Evolutionary conservation across 2,329 filamentous ascomycete genomes (phyloP), one percentile per base, ranked within the genome.

Genomic region (Penicillium sp.): DNA sequence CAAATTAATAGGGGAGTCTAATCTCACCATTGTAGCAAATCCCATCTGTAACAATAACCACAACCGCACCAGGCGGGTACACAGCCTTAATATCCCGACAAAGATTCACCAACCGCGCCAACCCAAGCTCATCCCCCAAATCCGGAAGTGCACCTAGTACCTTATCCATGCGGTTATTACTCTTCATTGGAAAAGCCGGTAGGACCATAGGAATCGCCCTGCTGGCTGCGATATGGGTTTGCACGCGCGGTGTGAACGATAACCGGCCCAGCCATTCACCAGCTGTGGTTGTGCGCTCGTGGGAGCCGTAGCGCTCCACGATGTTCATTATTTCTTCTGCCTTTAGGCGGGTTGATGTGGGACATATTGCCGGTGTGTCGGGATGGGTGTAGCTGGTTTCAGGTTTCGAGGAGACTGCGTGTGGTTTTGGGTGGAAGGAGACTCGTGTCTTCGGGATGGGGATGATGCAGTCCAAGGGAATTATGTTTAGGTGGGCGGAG

Each of bases 161-260:
- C 22, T 56, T 56, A 14, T 52, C 42, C 53, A 52, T 56, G 14
- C 53, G 53, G 6, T 56, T 56, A 16, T 46, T 56, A n/a, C 53
- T 56, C 16, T 56, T 56, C 53, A 56, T 56, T 11, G 53, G 53
- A 31, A 56, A 56, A 22, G 53, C 53, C 42, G 53, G 53, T 11
- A 56, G 16, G 11, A 56, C 53, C 53, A 56, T 45, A 10, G 53
- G 48, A 38, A 56, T 56, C 2, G 48, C 29, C n/a, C 42, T 44
- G n/a, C 52, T 52, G 13, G 29, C 49, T 11, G 20, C 40, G 18
- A 56, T 11, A 24, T 56, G 48, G 29, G 35, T 52, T 35, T 56
- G 40, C 13, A 56, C 53, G 18, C 34, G 48, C 4, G 53, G 53
- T 9, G 31, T 46, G 42, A 56, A 56, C 37, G 53, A 52, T 20